phyloP scores from a whole-genome alignment of 2,329 filamentous ascomycete species.

The Podosphaera leucotricha region DNA sequence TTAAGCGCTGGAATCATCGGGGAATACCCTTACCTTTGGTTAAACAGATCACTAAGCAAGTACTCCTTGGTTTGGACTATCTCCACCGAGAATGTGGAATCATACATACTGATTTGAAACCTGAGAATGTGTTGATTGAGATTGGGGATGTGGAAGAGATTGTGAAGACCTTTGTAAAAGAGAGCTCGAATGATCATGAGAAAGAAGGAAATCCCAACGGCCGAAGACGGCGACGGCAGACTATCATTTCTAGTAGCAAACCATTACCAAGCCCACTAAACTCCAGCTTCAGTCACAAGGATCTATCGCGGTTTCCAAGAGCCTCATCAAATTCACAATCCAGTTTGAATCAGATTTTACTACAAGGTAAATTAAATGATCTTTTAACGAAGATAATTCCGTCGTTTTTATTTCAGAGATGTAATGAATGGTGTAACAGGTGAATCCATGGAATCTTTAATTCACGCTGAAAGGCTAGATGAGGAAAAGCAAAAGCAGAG shows the following conservation, averaged over 20 bases:
- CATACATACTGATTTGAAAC: constrained; percentile 93
- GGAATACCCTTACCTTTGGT: constrained; percentile 91
- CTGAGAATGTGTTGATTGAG: constrained; percentile 95
- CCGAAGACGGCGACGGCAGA: constrained; percentile 66
- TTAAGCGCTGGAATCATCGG: constrained; percentile 96
- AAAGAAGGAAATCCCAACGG: constrained; percentile 80
- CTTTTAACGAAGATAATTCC: constrained; percentile 6
- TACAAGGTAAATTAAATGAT: constrained; percentile 40
- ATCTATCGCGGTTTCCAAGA: constrained; percentile 35
- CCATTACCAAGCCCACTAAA: constrained; percentile 87
- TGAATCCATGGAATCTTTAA: constrained; percentile 20
- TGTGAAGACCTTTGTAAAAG: constrained; percentile 85
- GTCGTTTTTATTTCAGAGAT: constrained; percentile 19
- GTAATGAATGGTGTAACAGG: constrained; percentile 33
- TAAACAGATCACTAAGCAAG: constrained; percentile 97
- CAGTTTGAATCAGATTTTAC: constrained; percentile 67
- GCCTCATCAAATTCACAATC: constrained; percentile 37
- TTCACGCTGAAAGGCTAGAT: constrained; percentile 23
- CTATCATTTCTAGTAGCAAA: constrained; percentile 90
- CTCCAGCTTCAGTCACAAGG: constrained; percentile 62
- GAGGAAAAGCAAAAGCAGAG: constrained; percentile 55
- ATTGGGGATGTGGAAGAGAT: constrained; percentile 98
- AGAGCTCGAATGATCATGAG: constrained; percentile 44
- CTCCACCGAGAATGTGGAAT: constrained; percentile 95
- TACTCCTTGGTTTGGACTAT: constrained; percentile 84